These are phyloP conservation scores for Aspergillus baeticus DNA, from an alignment of 495 filamentous ascomycete species.

Conservation along the genomic window DNA sequence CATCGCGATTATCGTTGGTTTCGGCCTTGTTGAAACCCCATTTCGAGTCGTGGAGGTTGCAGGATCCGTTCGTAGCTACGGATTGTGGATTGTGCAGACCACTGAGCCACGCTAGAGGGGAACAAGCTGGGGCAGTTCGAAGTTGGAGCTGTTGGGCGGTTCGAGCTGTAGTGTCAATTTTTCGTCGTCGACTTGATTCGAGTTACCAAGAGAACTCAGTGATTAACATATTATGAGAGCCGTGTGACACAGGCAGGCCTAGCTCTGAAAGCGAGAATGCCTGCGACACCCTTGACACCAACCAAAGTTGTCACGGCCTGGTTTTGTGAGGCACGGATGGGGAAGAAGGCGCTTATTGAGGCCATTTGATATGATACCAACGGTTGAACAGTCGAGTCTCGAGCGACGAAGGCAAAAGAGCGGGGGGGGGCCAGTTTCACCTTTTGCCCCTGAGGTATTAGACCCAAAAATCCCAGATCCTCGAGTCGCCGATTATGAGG, in stretches of 20 bases:
- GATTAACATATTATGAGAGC: background rate
- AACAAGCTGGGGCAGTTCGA: background rate
- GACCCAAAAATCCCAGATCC: background rate
- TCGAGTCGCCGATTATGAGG: background rate
- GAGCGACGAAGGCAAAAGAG: background rate
- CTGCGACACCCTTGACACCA: background rate
- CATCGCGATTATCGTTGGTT: conserved; percentile 2
- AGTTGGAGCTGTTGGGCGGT: background rate
- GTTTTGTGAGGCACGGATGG: background rate
- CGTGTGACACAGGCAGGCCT: background rate
- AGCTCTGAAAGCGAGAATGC: background rate
- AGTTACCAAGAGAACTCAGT: background rate
- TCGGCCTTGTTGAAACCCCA: background rate
- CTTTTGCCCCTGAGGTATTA: background rate
- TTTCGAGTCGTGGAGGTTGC: conserved; percentile 3
- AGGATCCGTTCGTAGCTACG: conserved; percentile 1
- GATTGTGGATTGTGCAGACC: background rate
- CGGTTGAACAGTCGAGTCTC: background rate
- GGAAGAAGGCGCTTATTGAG: conserved; percentile 18
- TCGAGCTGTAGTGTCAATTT: background rate
- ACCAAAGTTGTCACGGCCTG: background rate
- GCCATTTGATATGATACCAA: conserved; percentile 23
- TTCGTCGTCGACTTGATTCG: background rate
- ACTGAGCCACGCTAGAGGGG: background rate
- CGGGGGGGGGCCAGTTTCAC: conserved; percentile 1